Base-by-base conservation (phyloP, 306 rosid species). In the Citrullus colocynthis region DNA sequence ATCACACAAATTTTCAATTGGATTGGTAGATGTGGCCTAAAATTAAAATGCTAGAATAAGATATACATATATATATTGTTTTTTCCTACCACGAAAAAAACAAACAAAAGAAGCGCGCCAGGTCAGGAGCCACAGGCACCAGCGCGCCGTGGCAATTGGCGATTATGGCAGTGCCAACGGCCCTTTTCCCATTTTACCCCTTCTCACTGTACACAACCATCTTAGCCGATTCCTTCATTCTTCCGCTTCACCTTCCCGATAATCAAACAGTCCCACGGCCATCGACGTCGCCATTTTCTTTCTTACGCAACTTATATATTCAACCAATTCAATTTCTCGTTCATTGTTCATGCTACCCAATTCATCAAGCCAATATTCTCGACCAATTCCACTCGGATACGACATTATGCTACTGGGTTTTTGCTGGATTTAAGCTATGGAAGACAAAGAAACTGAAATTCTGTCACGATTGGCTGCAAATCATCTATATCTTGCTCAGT, bases 401-500 rank as follows among this genome's bases (percentile, higher is more conserved):
- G 11, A 37, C 74, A 41, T 39, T 66, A 66, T 66, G 14, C 57
- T 16, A 36, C 54, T 61, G n/a, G 77, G 24, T n/a, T 62, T 51
- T 42, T 39, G 59, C 34, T 18, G 81, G 63, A 41, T 37, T 24
- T 45, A 28, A 72, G 59, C 20, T 52, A 75, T 71, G 42, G 89
- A 89, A 93, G 88, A 88, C 79, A 88, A 84, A 78, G 97, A 94
- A 83, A 85, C 93, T 32, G 88, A 94, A 84, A 87, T 90, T 61
- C 95, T 94, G 36, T 81, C 92, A n/a, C 91, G 97, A 78, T 89
- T 94, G 9, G 95, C 90, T 12, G 96, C 97, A 2, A 94, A 94
- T 83, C 95, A 94, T 75, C 96, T 94, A 59, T 84, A 79, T 82
- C 89, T 94, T 3, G 96, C 93, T 32, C 95, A 92, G 83, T 94